These are phyloP conservation scores for Euphorbia tirucalli DNA, from an alignment of 345 rosid genomes.

Conservation along the genomic window DNA sequence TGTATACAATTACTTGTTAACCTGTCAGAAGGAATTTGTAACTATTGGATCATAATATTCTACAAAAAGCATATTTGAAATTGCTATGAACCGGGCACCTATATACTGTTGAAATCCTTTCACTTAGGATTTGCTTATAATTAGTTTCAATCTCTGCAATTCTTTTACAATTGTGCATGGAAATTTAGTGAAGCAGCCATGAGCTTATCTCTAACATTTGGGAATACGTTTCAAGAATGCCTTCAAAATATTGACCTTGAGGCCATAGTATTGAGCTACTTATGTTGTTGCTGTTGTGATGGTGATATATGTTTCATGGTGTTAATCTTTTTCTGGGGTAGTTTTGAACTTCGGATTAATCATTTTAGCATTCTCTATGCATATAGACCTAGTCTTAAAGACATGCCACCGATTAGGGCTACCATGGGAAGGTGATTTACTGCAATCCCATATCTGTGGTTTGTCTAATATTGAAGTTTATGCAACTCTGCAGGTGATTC, in stretches of 20 bases:
- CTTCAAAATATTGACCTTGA: not conserved
- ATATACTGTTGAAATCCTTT: not conserved
- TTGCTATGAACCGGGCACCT: not conserved
- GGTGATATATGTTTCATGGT: not conserved
- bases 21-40: not conserved
- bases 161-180: not conserved
- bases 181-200: not conserved
- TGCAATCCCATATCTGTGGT: not conserved
- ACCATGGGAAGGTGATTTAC: not conserved
- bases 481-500: slow-evolving; percentile 74
- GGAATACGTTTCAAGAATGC: not conserved
- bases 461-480: slow-evolving; percentile 18
- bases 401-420: not conserved
- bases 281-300: not conserved
- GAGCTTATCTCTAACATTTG: not conserved
- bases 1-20: not conserved
- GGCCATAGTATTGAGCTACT: not conserved
- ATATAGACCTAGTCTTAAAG: not conserved
- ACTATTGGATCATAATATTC: not conserved
- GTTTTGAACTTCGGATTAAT: not conserved
- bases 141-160: not conserved
- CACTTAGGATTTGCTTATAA: not conserved
- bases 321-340: not conserved
- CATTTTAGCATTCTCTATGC: not conserved
- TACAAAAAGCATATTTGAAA: not conserved